Conservation (phyloP, 139 green algal genomes). For the Micractinium sp. region DNA sequence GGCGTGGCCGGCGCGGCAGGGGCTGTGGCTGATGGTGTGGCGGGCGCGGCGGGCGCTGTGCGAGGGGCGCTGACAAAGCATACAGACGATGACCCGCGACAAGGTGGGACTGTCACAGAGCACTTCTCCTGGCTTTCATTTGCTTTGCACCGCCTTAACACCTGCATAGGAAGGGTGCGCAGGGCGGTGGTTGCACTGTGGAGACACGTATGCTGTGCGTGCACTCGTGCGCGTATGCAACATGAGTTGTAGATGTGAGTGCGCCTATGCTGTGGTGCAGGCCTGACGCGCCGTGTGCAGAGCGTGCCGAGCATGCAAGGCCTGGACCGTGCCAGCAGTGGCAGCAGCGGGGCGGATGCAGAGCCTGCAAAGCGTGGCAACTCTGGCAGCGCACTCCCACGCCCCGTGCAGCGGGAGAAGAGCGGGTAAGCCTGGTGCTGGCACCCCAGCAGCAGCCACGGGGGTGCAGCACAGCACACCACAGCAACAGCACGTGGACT, state of each 20-base stretch:
- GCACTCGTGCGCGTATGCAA: too few relatives aligned
- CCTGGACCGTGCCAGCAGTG: not conserved
- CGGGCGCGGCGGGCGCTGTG: not conserved
- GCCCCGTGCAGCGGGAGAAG: not conserved
- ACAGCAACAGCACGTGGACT: not conserved
- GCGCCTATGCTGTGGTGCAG: not conserved
- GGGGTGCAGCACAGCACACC: not conserved
- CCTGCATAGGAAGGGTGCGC: too few relatives aligned
- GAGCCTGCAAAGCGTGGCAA: not conserved
- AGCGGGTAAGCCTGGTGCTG: not conserved
- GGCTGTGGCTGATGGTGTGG: not conserved
- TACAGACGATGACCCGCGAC: too few relatives aligned
- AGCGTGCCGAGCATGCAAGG: not conserved
- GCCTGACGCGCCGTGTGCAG: not conserved
- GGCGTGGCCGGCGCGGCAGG: constrained; percentile 2
- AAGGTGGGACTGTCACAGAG: too few relatives aligned
- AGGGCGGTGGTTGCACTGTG: too few relatives aligned
- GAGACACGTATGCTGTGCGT: not conserved
- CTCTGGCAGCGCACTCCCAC: not conserved
- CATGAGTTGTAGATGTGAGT: too few relatives aligned
- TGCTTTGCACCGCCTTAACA: too few relatives aligned
- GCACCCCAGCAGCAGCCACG: not conserved
- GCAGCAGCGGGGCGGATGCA: not conserved
- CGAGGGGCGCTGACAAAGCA: not conserved
- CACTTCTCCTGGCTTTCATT: too few relatives aligned